Evolutionary conservation across 176 grass and related monocot species (phyloP).

Genomic region (Ensete ventricosum): DNA sequence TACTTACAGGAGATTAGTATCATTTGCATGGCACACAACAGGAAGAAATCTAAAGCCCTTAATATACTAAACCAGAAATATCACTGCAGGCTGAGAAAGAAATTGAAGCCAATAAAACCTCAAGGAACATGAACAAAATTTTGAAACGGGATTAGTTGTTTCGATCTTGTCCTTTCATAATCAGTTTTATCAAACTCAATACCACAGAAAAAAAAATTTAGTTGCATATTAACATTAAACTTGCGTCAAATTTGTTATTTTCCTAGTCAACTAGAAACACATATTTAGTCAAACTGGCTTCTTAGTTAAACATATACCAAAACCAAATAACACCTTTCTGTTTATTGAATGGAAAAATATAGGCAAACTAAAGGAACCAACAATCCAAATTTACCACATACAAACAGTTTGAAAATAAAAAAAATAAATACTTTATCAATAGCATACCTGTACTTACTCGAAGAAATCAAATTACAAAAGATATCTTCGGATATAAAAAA

Average conservation of each 20-base stretch:
- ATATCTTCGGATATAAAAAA: background rate
- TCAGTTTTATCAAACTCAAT: background rate
- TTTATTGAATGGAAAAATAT: background rate
- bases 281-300: background rate
- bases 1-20: background rate
- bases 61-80: background rate
- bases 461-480: background rate
- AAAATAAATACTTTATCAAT: background rate
- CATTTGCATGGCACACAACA: background rate
- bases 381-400: background rate
- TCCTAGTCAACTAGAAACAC: background rate
- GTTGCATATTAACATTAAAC: background rate
- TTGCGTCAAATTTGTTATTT: background rate
- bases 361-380: background rate
- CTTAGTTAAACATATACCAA: background rate
- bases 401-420: background rate
- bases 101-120: background rate
- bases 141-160: background rate
- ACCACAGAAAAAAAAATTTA: background rate
- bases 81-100: background rate
- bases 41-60: background rate
- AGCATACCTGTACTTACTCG: background rate
- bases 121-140: background rate
- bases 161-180: background rate
- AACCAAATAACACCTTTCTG: background rate